These are phyloP conservation scores for Mortierella sp. DNA, from an alignment of 371 early-diverging fungal genomes.

Conservation along the genomic window DNA sequence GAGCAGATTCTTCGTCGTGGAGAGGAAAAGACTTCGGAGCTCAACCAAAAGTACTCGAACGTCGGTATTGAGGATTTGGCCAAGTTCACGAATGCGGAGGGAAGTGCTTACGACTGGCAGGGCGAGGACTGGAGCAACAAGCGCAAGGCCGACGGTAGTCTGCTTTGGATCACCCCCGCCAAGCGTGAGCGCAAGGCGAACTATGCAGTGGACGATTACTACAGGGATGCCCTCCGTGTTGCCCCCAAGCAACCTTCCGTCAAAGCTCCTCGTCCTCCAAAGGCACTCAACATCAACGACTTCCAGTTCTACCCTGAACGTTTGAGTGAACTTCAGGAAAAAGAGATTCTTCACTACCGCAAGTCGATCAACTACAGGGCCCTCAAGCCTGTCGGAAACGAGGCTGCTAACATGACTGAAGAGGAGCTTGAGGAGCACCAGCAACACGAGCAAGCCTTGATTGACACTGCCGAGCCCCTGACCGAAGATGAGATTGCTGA, in stretches of 20 bases:
- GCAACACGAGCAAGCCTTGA: constrained; percentile 84
- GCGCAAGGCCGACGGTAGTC: constrained; percentile 66
- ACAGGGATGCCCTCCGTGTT: constrained; percentile 82
- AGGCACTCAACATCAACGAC: constrained; percentile 77
- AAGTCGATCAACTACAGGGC: constrained; percentile 78
- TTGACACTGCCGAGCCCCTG: constrained; percentile 90
- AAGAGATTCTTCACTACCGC: constrained; percentile 78
- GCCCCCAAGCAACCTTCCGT: constrained; percentile 65
- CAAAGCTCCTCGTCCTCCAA: constrained; percentile 75
- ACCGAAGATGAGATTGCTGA: constrained; percentile 90
- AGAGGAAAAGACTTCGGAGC: constrained; percentile 92
- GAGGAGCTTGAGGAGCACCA: constrained; percentile 76
- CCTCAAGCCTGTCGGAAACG: constrained; percentile 58
- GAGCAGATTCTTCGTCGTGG: constrained; percentile 90
- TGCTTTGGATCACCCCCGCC: constrained; percentile 88
- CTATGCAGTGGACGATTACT: constrained; percentile 92
- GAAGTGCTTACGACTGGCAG: constrained; percentile 94
- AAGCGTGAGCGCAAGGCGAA: constrained; percentile 91
- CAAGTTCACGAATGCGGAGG: constrained; percentile 82
- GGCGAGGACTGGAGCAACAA: constrained; percentile 93
- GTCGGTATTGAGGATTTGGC: constrained; percentile 93
- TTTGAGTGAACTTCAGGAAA: constrained; percentile 85
- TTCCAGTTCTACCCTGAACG: constrained; percentile 95
- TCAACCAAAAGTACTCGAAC: constrained; percentile 89
- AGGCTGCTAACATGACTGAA: constrained; percentile 61